phyloP scores from a whole-genome alignment of 2,329 filamentous ascomycete genomes.

The Cytospora chrysosperma region DNA sequence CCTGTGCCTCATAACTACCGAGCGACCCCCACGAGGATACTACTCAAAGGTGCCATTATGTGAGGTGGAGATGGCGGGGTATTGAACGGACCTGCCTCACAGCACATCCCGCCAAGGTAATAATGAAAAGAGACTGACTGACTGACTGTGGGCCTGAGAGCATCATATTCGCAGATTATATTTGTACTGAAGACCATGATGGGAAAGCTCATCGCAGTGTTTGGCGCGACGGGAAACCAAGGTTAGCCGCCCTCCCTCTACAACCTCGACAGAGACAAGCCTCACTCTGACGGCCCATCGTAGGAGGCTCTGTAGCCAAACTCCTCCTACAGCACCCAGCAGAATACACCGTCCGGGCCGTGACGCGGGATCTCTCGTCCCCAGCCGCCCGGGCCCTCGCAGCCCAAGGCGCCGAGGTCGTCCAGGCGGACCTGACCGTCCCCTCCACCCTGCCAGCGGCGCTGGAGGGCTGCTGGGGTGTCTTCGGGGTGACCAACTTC shows the following conservation, averaged over 20 bases:
- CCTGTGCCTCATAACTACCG: background rate
- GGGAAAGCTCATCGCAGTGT: constrained; percentile 2
- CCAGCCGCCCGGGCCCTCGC: background rate
- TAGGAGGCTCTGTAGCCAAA: constrained; percentile 17
- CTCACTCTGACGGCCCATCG: background rate
- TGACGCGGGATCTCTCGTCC: constrained; percentile 14
- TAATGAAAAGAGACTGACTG: background rate
- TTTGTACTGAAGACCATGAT: background rate
- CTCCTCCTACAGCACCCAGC: constrained; percentile 14
- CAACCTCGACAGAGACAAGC: background rate
- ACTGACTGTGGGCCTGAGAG: background rate
- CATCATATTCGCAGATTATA: background rate
- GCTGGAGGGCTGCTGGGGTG: constrained; percentile 18
- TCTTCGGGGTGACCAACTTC: constrained; percentile 21
- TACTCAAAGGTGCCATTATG: background rate
- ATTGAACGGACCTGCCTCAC: background rate
- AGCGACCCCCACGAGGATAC: background rate
- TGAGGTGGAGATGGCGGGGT: background rate
- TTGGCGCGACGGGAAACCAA: constrained; percentile 22
- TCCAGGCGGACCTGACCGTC: constrained; percentile 17
- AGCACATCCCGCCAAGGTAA: background rate
- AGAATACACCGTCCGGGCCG: constrained; percentile 12
- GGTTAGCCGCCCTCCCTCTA: background rate
- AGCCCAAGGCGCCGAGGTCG: constrained; percentile 13
- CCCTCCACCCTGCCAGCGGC: constrained; percentile 8